Percentiles rank a stretch among this genome's conserved stretches.
Conservation (phyloP, 169 alveolate species). For the Plasmodium inui region DNA sequence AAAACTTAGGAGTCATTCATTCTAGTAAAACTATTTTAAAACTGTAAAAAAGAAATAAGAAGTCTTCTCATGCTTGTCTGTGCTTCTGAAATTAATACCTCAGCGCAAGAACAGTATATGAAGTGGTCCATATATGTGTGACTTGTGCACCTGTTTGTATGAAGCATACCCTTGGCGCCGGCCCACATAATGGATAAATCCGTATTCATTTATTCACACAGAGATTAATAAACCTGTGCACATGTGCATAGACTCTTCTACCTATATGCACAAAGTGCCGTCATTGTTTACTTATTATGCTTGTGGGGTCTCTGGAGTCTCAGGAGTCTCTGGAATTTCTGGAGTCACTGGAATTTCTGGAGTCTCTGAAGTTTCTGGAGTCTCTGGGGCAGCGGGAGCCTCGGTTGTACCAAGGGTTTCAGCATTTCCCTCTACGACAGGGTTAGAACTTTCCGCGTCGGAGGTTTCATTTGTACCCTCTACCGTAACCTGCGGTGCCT, state of each 20-base stretch:
- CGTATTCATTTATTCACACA: not conserved
- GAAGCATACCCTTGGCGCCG: not conserved
- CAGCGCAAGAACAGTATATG: not conserved
- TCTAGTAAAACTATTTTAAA: not conserved
- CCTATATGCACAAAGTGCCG: not conserved
- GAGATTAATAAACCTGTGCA: not conserved
- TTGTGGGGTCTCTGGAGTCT: not conserved
- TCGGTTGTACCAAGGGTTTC: not conserved
- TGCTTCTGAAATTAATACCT: not conserved
- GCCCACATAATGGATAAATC: not conserved
- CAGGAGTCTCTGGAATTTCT: too few species aligned
- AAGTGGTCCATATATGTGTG: not conserved
- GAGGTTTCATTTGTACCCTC: not conserved
- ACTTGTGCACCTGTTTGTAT: not conserved
- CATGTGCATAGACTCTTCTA: not conserved
- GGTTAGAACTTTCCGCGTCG: not conserved
- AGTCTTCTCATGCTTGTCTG: not conserved
- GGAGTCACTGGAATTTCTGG: not conserved
- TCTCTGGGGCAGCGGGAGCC: not conserved
- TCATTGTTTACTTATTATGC: not conserved
- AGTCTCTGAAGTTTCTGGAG: not conserved
- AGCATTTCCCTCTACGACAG: not conserved
- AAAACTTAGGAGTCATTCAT: not conserved
- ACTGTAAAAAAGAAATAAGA: not conserved
- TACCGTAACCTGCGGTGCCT: not conserved